A percentile compares a stretch with the other conserved stretches of the same genome.
phyloP scores from a whole-genome alignment of 129 eudicot genomes.

The Chrysanthemum lavandulifolium region DNA sequence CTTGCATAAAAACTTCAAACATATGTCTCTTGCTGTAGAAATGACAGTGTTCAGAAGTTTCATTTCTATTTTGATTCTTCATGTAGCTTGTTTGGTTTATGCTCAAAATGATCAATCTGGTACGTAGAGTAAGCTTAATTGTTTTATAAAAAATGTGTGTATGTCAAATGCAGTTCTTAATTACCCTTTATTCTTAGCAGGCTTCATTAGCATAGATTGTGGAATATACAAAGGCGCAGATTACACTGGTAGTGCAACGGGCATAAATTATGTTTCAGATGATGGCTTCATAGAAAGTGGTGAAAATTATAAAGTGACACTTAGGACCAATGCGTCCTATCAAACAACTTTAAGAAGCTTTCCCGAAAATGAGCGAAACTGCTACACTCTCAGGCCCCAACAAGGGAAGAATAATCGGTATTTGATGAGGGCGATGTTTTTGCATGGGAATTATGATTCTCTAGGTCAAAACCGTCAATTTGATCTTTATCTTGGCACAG shows the following conservation, averaged over 20 bases:
- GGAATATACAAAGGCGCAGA: slow-evolving; percentile 15
- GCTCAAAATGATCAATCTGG: slow-evolving; percentile 23
- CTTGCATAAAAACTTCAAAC: neutral
- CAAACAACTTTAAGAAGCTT: slow-evolving; percentile 36
- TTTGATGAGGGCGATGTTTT: slow-evolving; percentile 32
- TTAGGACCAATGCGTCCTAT: neutral
- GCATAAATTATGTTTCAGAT: slow-evolving; percentile 1
- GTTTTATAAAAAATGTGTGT: neutral
- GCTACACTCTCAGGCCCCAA: slow-evolving; percentile 40
- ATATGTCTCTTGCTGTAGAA: neutral
- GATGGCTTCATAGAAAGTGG: slow-evolving; percentile 11
- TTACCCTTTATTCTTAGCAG: slow-evolving; percentile 18
- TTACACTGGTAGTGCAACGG: neutral
- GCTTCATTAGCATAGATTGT: slow-evolving; percentile 54
- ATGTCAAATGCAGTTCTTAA: neutral
- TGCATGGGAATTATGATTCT: slow-evolving; percentile 44
- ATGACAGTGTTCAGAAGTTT: neutral
- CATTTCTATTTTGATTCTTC: slow-evolving; percentile 9
- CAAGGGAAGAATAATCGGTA: slow-evolving; percentile 30
- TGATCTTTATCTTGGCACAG: slow-evolving; percentile 43
- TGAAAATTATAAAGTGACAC: neutral
- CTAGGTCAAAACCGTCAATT: slow-evolving; percentile 20
- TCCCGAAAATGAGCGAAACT: slow-evolving; percentile 39
- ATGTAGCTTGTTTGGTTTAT: slow-evolving; percentile 12
- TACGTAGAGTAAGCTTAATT: neutral